phyloP scores from a whole-genome alignment of 108 stramenopile genomes.

The Aurantiochytrium sp. region DNA sequence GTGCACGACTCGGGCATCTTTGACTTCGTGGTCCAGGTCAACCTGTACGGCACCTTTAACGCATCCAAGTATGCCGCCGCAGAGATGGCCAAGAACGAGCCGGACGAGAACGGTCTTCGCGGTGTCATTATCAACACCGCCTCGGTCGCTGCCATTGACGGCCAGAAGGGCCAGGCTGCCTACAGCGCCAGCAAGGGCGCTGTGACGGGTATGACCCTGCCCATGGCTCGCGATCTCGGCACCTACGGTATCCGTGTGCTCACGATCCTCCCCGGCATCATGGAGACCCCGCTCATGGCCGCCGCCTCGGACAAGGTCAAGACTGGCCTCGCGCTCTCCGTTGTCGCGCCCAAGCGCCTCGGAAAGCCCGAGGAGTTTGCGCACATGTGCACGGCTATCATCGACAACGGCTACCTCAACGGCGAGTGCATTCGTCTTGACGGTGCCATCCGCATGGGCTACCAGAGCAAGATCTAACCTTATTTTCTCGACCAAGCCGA shows the following conservation, averaged over 20 bases:
- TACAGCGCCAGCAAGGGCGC: slow-evolving; percentile 86
- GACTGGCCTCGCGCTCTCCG: slow-evolving; percentile 61
- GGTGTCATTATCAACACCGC: slow-evolving; percentile 87
- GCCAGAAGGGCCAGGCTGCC: slow-evolving; percentile 82
- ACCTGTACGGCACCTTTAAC: slow-evolving; percentile 86
- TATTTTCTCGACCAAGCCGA: neutral
- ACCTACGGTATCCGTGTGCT: slow-evolving; percentile 71
- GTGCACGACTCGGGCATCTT: slow-evolving; percentile 42
- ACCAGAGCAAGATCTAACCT: neutral
- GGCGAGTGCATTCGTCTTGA: slow-evolving; percentile 52
- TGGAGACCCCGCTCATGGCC: slow-evolving; percentile 78
- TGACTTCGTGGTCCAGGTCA: slow-evolving; percentile 64
- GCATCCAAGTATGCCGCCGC: slow-evolving; percentile 74
- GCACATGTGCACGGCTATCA: slow-evolving; percentile 34
- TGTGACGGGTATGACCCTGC: slow-evolving; percentile 69
- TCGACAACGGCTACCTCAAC: slow-evolving; percentile 54
- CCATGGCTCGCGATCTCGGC: slow-evolving; percentile 81
- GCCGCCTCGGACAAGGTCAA: slow-evolving; percentile 72
- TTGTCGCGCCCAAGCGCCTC: slow-evolving; percentile 68
- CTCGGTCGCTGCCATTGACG: slow-evolving; percentile 83
- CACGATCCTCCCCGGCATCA: slow-evolving; percentile 84
- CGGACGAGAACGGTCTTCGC: slow-evolving; percentile 49
- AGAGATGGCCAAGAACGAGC: slow-evolving; percentile 56
- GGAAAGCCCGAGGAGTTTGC: slow-evolving; percentile 49
- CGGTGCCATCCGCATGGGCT: slow-evolving; percentile 47